Base-by-base conservation (phyloP, 2,329 filamentous ascomycete genomes). In the Metarhizium anisopliae region DNA sequence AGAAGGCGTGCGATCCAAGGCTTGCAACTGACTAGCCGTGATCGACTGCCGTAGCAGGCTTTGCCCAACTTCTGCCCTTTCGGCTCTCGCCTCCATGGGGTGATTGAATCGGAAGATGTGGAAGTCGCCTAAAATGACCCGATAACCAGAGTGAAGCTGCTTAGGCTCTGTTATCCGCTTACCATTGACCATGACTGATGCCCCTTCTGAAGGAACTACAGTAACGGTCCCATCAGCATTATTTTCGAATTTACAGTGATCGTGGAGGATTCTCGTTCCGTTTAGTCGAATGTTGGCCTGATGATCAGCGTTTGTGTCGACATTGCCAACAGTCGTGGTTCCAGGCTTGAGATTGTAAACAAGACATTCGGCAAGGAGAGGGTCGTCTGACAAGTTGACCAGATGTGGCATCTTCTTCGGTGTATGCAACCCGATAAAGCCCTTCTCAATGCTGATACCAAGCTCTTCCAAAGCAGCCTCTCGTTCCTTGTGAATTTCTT, bases 391-490 rank as follows among this genome's bases (percentile, higher is more conserved):
- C 62, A 99, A 74, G 69, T 99, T 99, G 72, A 99, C 94, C 72
- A 99, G 75, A 83, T 99, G 94, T 8, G 94, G 94, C 90, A 97
- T 99, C 74, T 96, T 96, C 76, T 99, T 99, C 0, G 94, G 94
- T 20, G 92, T 97, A 58, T 90, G 93, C 59, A 99, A 77, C 14
- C 94, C 94, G 59, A 99, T 86, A 66, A 96, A 96, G 6, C 94
- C 94, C 71, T 99, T 99, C 68, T 99, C 94, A 62, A 99, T 99
- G 71, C 92, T 97, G 72, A 99, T 97, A 61, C 94, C 94, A 47
- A 99, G 81, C 70, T 99, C 94, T 74, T 99, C 94, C 50, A 99
- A 77, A 10, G 94, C 94, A 51, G 91, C 85, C 72, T 99, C 94
- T 62, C 94, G 85, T 72, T 99, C 94, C 69, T 96, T 96, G 76